These are phyloP conservation scores for Ascochyta viciae-villosae DNA, from an alignment of 2,329 filamentous ascomycete species.

Conservation along the genomic window DNA sequence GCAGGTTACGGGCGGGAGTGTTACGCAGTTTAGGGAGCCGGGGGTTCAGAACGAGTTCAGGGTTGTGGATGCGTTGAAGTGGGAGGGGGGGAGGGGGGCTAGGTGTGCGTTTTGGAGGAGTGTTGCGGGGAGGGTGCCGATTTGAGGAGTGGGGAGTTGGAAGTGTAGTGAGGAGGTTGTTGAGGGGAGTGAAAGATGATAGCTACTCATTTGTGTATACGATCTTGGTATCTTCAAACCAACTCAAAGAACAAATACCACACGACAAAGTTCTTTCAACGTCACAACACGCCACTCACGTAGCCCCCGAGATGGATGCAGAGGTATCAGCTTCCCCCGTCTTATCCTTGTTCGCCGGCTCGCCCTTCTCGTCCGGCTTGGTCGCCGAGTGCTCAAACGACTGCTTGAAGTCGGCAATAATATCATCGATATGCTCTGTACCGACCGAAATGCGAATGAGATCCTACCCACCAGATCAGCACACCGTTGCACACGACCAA, in stretches of 20 bases:
- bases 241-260: too few relatives aligned
- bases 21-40: neutral
- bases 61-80: neutral
- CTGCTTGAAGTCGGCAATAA: constrained; percentile 94
- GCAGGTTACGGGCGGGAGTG: neutral
- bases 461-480: constrained; percentile 62
- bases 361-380: constrained; percentile 49
- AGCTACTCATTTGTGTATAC: too few relatives aligned
- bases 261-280: too few relatives aligned
- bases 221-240: too few relatives aligned
- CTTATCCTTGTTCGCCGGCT: constrained; percentile 42
- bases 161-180: neutral
- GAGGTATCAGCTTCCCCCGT: constrained; percentile 37
- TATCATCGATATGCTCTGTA: constrained; percentile 96
- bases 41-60: neutral
- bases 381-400: constrained; percentile 71
- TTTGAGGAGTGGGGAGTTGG: neutral
- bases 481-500: too few relatives aligned
- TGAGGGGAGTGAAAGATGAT: neutral
- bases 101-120: neutral
- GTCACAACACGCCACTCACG: constrained; percentile 15
- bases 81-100: too few relatives aligned
- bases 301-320: constrained; percentile 41
- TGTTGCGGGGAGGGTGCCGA: neutral
- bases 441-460: constrained; percentile 95